A percentile compares a stretch with the other conserved stretches of the same genome.
Conservation (phyloP, 805 yeast species). For the Starmerella khaoyaiensis region DNA sequence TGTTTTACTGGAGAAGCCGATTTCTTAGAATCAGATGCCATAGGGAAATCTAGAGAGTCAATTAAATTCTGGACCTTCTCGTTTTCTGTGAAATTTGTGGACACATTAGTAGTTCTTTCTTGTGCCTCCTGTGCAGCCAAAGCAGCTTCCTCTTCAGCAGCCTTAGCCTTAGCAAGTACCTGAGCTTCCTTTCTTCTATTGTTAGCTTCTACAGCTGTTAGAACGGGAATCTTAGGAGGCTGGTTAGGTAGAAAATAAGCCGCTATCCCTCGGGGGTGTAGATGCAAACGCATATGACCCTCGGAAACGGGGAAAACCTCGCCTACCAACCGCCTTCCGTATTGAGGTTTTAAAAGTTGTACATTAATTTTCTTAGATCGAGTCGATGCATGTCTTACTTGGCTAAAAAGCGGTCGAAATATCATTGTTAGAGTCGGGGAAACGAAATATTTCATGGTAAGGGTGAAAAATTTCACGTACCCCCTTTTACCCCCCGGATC, state of each 20-base stretch:
- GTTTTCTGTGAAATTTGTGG: background rate
- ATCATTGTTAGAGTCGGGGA: too few relatives aligned
- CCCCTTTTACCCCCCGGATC: too few relatives aligned
- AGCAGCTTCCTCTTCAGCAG: constrained; percentile 1
- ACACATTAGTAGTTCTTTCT: background rate
- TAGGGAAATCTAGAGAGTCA: constrained; percentile 19
- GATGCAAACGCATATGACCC: constrained; percentile 65
- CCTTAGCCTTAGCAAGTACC: constrained; percentile 2
- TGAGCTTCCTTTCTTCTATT: constrained; percentile 5
- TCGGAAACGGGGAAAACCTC: constrained; percentile 65
- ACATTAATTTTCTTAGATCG: constrained; percentile 38
- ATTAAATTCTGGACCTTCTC: constrained; percentile 15
- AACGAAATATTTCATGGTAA: too few relatives aligned
- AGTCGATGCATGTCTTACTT: constrained; percentile 16
- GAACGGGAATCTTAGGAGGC: constrained; percentile 23
- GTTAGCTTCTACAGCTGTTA: constrained; percentile 10
- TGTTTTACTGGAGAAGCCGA: too few relatives aligned
- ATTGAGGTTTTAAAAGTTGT: constrained; percentile 59
- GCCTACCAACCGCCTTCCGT: constrained; percentile 53
- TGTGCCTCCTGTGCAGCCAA: constrained; percentile 1
- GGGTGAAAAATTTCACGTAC: too few relatives aligned
- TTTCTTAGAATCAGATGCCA: constrained; percentile 1
- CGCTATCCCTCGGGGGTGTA: constrained; percentile 64
- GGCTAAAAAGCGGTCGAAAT: background rate
- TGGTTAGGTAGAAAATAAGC: constrained; percentile 40